Conservation (phyloP, 768 basidiomycete species). For the Boletus rex-veris region DNA sequence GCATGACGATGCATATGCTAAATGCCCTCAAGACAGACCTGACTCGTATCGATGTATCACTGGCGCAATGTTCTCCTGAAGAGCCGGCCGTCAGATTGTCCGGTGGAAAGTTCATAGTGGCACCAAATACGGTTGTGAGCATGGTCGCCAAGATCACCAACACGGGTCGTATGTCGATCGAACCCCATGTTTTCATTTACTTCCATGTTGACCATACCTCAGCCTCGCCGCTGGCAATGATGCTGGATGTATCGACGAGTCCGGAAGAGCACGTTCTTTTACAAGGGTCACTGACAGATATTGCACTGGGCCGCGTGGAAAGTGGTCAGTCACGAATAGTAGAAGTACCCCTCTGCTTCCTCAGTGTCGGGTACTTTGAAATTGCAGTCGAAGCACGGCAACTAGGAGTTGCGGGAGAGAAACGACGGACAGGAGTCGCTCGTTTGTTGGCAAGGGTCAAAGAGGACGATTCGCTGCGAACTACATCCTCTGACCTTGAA, state of each 20-base stretch:
- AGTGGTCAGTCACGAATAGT: conserved; percentile 49
- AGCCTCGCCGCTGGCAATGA: conserved; percentile 54
- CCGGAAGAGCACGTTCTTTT: conserved; percentile 64
- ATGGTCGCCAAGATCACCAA: conserved; percentile 59
- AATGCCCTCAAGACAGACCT: conserved; percentile 69
- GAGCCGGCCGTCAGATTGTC: conserved; percentile 13
- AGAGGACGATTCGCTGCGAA: conserved; percentile 6
- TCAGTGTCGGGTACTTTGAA: conserved; percentile 64
- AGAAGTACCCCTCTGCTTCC: conserved; percentile 65
- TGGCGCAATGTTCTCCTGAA: conserved; percentile 35
- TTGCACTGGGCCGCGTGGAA: conserved; percentile 62
- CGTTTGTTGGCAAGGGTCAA: conserved; percentile 14
- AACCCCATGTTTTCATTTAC: neutral
- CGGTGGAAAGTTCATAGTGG: conserved; percentile 46
- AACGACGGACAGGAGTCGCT: conserved; percentile 22
- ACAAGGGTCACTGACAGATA: conserved; percentile 61
- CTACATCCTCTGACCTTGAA: neutral
- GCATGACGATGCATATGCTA: conserved; percentile 77
- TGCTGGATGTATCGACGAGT: conserved; percentile 50
- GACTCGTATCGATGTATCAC: conserved; percentile 54
- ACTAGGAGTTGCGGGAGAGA: conserved; percentile 14
- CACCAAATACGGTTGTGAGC: conserved; percentile 60
- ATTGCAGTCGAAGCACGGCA: conserved; percentile 37
- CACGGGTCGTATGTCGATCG: conserved; percentile 52
- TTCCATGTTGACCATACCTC: conserved; percentile 8